phyloP scores from a whole-genome alignment of 495 filamentous ascomycete genomes.

The Sordaria brevicollis region DNA sequence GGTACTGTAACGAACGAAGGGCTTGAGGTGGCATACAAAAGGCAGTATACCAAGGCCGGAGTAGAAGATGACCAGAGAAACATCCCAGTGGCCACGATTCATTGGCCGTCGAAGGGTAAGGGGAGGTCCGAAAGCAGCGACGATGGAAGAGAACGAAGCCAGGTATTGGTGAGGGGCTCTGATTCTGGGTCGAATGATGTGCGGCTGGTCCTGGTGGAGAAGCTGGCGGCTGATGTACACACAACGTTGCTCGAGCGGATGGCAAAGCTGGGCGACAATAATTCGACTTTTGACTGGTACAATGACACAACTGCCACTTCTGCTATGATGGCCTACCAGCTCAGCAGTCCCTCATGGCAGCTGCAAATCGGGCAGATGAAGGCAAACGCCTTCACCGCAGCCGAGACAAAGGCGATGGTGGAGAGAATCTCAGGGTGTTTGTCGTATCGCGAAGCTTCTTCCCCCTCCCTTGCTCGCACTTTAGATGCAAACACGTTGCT shows the following conservation, averaged over 20 bases:
- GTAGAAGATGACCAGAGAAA: background rate
- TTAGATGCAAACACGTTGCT: background rate
- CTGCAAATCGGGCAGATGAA: background rate
- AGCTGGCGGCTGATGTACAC: background rate
- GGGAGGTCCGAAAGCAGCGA: background rate
- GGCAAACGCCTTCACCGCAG: background rate
- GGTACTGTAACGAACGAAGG: background rate
- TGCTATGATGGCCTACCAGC: conserved; percentile 18
- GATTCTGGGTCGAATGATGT: background rate
- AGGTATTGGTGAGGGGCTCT: background rate
- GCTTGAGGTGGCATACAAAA: background rate
- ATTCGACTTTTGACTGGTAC: too few species aligned
- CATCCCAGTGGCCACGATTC: accelerated
- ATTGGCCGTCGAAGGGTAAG: background rate
- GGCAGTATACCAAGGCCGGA: background rate
- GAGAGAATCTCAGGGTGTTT: background rate
- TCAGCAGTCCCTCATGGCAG: conserved; percentile 2
- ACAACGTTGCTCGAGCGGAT: background rate
- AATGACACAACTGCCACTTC: conserved; percentile 6
- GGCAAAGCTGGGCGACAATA: too few species aligned
- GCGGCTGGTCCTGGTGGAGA: background rate
- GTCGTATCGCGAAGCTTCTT: background rate
- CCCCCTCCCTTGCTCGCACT: background rate
- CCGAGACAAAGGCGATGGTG: background rate
- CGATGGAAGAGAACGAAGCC: background rate